Conservation (phyloP, 1,284 basidiomycete species). For the Apiotrichum sp. region DNA sequence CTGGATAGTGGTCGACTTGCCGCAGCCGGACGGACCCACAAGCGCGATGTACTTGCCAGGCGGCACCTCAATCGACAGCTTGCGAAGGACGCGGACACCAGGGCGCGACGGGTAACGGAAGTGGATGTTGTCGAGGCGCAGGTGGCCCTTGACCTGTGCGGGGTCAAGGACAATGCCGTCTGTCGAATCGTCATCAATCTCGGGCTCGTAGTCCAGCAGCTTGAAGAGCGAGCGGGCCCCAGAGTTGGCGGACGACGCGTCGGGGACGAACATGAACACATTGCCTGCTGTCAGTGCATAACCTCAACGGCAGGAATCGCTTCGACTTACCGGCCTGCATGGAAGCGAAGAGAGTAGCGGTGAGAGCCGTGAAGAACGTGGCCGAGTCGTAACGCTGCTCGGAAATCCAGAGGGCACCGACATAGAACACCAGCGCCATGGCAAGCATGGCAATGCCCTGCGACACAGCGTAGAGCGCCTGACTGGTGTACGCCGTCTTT, state of each 20-base stretch:
- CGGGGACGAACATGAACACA: constrained; percentile 68
- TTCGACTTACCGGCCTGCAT: constrained; percentile 33
- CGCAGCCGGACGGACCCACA: constrained; percentile 75
- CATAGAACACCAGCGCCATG: constrained; percentile 64
- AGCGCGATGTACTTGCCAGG: constrained; percentile 85
- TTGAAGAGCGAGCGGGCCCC: constrained; percentile 71
- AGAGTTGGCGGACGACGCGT: constrained; percentile 78
- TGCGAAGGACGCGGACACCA: constrained; percentile 74
- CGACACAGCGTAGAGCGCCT: constrained; percentile 69
- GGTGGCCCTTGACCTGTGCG: constrained; percentile 59
- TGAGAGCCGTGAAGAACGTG: constrained; percentile 77
- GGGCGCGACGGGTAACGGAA: constrained; percentile 93
- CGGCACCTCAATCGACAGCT: constrained; percentile 68
- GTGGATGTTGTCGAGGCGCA: constrained; percentile 75
- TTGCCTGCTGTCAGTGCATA: no score
- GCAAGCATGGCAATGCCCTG: constrained; percentile 74
- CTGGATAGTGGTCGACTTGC: constrained; percentile 53
- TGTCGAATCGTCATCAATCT: constrained; percentile 72
- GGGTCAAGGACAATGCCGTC: constrained; percentile 59
- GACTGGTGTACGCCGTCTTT: constrained; percentile 63
- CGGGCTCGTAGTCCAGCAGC: constrained; percentile 65
- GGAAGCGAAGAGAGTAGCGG: constrained; percentile 49
- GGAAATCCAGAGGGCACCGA: constrained; percentile 49
- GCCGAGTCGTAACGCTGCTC: constrained; percentile 56
- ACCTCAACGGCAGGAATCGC: no score